These are phyloP conservation scores for Papiliotrema flavescens DNA, from an alignment of 1,284 basidiomycete genomes.

Conservation along the genomic window DNA sequence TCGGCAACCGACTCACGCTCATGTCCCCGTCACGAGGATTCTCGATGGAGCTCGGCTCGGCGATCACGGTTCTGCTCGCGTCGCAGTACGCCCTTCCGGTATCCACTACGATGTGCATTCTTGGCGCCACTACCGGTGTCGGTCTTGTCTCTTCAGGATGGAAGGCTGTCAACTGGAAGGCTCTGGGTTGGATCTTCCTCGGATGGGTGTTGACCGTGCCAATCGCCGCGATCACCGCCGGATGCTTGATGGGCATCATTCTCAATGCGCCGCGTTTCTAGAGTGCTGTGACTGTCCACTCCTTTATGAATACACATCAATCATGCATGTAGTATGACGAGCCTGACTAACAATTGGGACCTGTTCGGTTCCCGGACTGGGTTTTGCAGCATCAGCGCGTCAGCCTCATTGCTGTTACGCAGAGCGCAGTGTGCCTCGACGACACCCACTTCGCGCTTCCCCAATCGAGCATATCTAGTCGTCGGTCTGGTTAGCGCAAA, in stretches of 20 bases:
- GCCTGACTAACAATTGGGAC: no score
- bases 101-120: constrained; percentile 48
- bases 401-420: no score
- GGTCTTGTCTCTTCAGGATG: constrained; percentile 28
- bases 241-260: constrained; percentile 47
- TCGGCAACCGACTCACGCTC: constrained; percentile 53
- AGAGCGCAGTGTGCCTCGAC: no score
- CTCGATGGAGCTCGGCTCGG: constrained; percentile 53
- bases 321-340: no score
- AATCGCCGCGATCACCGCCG: constrained; percentile 46
- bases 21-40: constrained; percentile 53
- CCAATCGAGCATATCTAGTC: no score
- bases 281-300: neutral
- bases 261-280: constrained; percentile 46
- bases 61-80: constrained; percentile 52
- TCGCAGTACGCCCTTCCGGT: constrained; percentile 49
- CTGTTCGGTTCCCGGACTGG: no score
- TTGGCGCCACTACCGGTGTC: constrained; percentile 43
- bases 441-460: no score
- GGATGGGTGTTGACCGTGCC: constrained; percentile 51
- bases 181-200: constrained; percentile 40
- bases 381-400: no score
- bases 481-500: no score
- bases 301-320: no score
- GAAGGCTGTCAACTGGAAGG: constrained; percentile 28